A percentile compares a stretch with the other conserved stretches of the same genome.
Conservation (phyloP, 2,329 filamentous ascomycete species). For the Botrytis porri region DNA sequence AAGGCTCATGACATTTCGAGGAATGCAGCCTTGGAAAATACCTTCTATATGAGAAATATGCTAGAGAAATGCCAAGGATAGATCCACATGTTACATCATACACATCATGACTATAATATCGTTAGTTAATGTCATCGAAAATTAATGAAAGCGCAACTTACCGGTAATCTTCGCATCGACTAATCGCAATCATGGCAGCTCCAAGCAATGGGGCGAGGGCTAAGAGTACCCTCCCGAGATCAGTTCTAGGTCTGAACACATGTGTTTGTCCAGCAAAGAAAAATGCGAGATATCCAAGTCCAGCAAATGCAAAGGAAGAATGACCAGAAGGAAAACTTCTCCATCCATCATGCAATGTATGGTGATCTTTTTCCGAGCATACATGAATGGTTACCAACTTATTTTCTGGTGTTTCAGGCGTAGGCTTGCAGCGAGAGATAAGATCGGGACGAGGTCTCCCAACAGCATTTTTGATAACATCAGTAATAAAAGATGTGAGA, state of each 20-base stretch:
- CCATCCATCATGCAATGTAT: conserved; percentile 77
- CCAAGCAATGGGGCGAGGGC: conserved; percentile 59
- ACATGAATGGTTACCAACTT: conserved; percentile 62
- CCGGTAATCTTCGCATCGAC: conserved; percentile 66
- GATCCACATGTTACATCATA: conserved; percentile 65
- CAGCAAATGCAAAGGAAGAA: conserved; percentile 74
- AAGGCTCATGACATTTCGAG: conserved; percentile 55
- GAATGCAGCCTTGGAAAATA: conserved; percentile 59
- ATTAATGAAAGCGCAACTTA: conserved; percentile 16
- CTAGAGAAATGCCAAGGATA: conserved; percentile 56
- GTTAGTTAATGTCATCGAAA: conserved; percentile 15
- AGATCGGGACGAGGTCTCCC: conserved; percentile 77
- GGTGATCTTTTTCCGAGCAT: conserved; percentile 68
- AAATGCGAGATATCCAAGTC: conserved; percentile 70
- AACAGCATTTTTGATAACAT: conserved; percentile 79
- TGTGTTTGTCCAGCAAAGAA: conserved; percentile 67
- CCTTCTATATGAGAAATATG: conserved; percentile 64
- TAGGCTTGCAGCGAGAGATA: conserved; percentile 80
- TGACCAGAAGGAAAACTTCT: conserved; percentile 81
- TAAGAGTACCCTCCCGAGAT: conserved; percentile 55
- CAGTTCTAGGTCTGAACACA: conserved; percentile 47
- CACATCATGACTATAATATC: conserved; percentile 53
- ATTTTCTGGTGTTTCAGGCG: conserved; percentile 45
- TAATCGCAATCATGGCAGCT: conserved; percentile 66
- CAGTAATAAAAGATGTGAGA: conserved; percentile 79